phyloP scores from a whole-genome alignment of 345 rosid species.

The Brassica juncea region DNA sequence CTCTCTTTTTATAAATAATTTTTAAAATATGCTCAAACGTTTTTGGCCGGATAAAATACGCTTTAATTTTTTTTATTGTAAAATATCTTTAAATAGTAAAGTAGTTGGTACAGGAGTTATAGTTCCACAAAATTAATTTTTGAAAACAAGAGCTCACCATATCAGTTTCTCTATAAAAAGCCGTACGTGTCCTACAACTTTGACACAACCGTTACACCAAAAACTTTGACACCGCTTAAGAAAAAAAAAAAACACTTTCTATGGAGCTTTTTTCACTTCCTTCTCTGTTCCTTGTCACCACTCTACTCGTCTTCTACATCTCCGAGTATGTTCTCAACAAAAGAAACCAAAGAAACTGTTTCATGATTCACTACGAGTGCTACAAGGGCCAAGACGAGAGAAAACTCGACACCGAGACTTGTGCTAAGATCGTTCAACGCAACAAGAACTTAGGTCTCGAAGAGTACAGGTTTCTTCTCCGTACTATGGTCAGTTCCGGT shows the following conservation, averaged over 20 bases:
- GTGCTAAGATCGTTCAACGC: slow-evolving; percentile 50
- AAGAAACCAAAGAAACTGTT: slow-evolving; percentile 50
- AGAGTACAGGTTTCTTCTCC: slow-evolving; percentile 62
- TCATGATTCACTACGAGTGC: slow-evolving; percentile 72
- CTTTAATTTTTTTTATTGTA: neutral
- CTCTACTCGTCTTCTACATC: slow-evolving; percentile 32
- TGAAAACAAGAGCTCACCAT: slow-evolving; percentile 11
- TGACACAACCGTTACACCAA: too few species aligned
- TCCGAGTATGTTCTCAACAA: slow-evolving; percentile 21
- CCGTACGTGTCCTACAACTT: slow-evolving; percentile 32
- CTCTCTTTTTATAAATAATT: neutral
- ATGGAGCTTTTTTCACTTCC: slow-evolving; percentile 38
- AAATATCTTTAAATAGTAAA: neutral
- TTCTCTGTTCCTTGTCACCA: slow-evolving; percentile 20
- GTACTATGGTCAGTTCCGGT: slow-evolving; percentile 64
- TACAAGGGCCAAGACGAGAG: slow-evolving; percentile 51
- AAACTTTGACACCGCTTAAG: too few species aligned
- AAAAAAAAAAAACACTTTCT: slow-evolving; percentile 2
- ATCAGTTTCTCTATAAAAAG: slow-evolving; percentile 35
- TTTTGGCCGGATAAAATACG: neutral
- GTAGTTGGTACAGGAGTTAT: slow-evolving; percentile 32
- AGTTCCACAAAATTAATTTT: slow-evolving; percentile 12
- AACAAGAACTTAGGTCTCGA: slow-evolving; percentile 62
- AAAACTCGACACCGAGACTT: slow-evolving; percentile 52
- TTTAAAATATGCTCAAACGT: neutral